phyloP scores from a whole-genome alignment of 163 green algal genomes.

The Coccomyxa subellipsoidea region DNA sequence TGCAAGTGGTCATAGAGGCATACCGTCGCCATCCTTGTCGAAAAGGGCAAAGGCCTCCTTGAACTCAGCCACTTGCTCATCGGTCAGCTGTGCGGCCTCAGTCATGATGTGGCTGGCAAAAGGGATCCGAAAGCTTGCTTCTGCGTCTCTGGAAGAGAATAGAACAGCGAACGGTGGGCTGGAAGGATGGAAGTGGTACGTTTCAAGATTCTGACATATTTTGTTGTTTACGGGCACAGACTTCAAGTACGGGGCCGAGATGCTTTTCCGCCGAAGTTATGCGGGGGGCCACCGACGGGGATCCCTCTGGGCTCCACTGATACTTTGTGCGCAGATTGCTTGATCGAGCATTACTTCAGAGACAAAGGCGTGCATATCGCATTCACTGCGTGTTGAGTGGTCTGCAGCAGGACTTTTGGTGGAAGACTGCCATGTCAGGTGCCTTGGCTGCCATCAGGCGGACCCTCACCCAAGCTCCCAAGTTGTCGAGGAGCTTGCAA shows the following conservation, averaged over 20 bases:
- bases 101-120: constrained; percentile 24
- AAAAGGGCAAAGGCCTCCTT: constrained; percentile 94
- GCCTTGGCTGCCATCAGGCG: not conserved
- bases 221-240: not conserved
- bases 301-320: no score
- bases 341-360: not conserved
- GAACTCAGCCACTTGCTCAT: constrained; percentile 98
- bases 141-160: not conserved
- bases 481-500: not conserved
- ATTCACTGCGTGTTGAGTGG: not conserved
- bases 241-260: not conserved
- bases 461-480: not conserved
- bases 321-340: no score
- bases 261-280: no score
- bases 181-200: not conserved
- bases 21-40: constrained; percentile 96
- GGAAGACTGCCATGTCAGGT: not conserved
- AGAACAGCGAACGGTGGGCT: not conserved
- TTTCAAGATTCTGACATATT: no score
- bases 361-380: not conserved
- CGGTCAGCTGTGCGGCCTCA: constrained; percentile 69
- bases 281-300: no score
- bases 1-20: constrained; percentile 5
- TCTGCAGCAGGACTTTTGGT: not conserved
- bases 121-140: not conserved